Evolutionary conservation across 768 basidiomycete genomes (phyloP), one percentile per base, ranked within the genome.

Genomic region (Lentinula sp.): DNA sequence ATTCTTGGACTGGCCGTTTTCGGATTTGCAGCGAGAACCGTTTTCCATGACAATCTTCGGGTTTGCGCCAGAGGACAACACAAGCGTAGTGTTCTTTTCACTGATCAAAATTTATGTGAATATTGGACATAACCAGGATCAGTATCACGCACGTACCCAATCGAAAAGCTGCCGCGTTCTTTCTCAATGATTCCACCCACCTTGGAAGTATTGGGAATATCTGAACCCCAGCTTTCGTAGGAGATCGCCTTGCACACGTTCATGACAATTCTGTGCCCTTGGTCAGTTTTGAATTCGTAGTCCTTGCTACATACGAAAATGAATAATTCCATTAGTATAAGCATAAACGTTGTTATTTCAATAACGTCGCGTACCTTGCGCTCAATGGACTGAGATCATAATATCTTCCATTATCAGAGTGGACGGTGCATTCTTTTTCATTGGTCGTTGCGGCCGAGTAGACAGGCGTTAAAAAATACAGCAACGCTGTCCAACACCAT

Each of bases 301-400:
- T 92, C 89, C 66, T 81, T 83, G 63, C 89, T 91, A 69, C 36
- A 28, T 28, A 28, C 69, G 54, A 66, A 39, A 49, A 68, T 28
- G 45, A 63, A n/a, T 36, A 58, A 55, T 28, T 28, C 28, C 28
- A 28, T 28, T 28, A 3, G 59, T 65, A 41, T 53, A 59, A 55
- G 41, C 18, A 45, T n/a, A 54, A 6, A 61, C 46, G 42, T 59
- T 45, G 28, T 52, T 54, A 7, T 15, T 39, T 28, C 57, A 33
- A 52, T 28, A 28, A 28, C 28, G 56, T 43, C 62, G 36, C 78
- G 61, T 71, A 90, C 88, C 74, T 81, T 50, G 83, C 70, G 65
- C 75, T 82, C 42, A 92, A 79, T 18, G 83, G 75, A 66, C 75
- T 90, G 53, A 92, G 72, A 69, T 91, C 86, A 62, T 85, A 92